Conservation (phyloP, 345 rosid species). For the Nasturtium officinale region DNA sequence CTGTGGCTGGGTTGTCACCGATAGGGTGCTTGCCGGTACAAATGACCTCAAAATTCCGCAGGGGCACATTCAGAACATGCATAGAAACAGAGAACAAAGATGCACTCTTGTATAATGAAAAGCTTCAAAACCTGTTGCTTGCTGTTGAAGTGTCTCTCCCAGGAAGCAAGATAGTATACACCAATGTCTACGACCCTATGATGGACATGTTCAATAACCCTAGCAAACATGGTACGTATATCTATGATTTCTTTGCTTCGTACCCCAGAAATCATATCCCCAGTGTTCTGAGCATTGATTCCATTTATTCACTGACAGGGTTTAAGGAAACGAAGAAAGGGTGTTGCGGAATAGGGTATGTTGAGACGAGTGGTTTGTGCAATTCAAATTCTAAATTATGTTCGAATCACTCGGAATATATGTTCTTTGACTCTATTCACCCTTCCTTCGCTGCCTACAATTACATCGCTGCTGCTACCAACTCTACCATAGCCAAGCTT, state of each 20-base stretch:
- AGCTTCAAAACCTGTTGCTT: background rate
- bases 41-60: background rate
- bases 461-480: background rate
- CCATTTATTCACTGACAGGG: background rate
- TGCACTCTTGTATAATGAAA: background rate
- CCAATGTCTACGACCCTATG: background rate
- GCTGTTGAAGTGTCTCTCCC: background rate
- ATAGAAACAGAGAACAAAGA: background rate
- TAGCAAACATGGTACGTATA: background rate
- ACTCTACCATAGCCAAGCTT: background rate
- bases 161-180: background rate
- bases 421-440: background rate
- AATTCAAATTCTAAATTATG: background rate
- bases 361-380: background rate
- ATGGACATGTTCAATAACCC: background rate
- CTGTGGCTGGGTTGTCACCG: background rate
- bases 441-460: background rate
- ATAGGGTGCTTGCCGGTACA: background rate
- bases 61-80: background rate
- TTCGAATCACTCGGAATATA: background rate
- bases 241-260: background rate
- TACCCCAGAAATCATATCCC: background rate
- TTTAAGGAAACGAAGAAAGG: background rate
- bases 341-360: background rate
- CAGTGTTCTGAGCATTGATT: background rate